Base-by-base conservation (phyloP, 768 basidiomycete species). In the Rhodosporidiobolus odoratus region DNA sequence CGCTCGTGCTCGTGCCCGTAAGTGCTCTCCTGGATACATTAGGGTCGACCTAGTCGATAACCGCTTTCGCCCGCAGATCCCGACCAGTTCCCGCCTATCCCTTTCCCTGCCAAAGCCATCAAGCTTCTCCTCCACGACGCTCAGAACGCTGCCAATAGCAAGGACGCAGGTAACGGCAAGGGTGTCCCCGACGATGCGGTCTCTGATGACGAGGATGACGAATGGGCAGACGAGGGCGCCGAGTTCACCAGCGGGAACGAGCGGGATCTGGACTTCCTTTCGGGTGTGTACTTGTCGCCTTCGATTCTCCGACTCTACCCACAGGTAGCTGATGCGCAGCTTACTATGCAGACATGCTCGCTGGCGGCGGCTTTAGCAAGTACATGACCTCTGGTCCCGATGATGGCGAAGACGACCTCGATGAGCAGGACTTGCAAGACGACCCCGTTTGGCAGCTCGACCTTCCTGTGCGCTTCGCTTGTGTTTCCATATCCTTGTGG, bases 151-250 rank as follows among this genome's bases (percentile, higher is more conserved):
- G 85, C 89, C 5, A 83, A 66, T 9, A 72, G 74, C 23, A 71
- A 66, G 23, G 84, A 90, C 62, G 85, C 85, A 1, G 82, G 83
- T 50, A 84, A 82, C 25, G 83, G 82, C 17, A 84, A 82, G n/a
- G 83, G 82, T 17, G 79, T 77, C 15, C 81, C 83, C 47, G 85
- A 89, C 37, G 81, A 86, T 17, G 74, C 71, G 15, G 88, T 87
- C 38, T 88, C 85, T 15, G 91, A 93, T 73, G 91, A 92, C 77
- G 78, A 91, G 84, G 89, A 92, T 72, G 91, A 91, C 41, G 91
- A 91, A n/a, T 98, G 95, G 95, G 84, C 86, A 16, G 93, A 96
- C 75, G 92, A 93, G 77, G 92, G 90, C 65, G 85, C 84, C 58
- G 79, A 84, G 41, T 81, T 85, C 58, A 86, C 76, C 30, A 71